Evolutionary conservation across 306 rosid genomes (phyloP), one percentile per base, ranked within the genome.

Genomic region (Hippophae gyantsensis): DNA sequence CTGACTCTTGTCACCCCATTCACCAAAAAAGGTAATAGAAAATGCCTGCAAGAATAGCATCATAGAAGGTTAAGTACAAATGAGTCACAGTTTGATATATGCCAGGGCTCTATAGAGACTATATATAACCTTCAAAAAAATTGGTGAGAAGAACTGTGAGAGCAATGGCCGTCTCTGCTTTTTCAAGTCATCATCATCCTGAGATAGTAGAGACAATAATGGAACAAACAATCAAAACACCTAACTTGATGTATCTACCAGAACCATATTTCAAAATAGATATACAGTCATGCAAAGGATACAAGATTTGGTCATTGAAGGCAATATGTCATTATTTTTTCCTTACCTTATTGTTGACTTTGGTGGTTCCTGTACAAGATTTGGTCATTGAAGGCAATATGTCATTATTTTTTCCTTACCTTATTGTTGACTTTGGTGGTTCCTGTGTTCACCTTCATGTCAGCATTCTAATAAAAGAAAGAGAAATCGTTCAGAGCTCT

Each of bases 1-100:
- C 92, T 90, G 97, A 72, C 97, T 90, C 79, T 79, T 90, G 85
- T 90, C 96, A 64, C 96, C 96, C 97, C 97, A 90, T 81, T 90
- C 97, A 53, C 97, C 97, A n/a, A 90, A 90, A 66, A 90, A 90
- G 0, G 82, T 87, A 74, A 90, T 83, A 47, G 97, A 90, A 81
- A 90, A 90, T 63, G 96, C 97, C 96, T 90, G 80, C 47, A 71
- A 42, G 42, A 65, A 52, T 55, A 64, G 58, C 53, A 62, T 44
- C 48, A 58, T 62, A 60, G 70, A 67, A 38, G 55, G 38, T 32
- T 48, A 54, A 59, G 71, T 60, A 71, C 60, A 43, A 43, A 42
- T 40, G 7, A 10, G 11, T 57, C 50, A 61, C 53, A 26, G 56
- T 49, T 48, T 54, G 48, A 61, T 48, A 54, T 61, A 62, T 44